Evolutionary conservation across 352 stramenopile species (phyloP).

Genomic region (Phytophthora cactorum): DNA sequence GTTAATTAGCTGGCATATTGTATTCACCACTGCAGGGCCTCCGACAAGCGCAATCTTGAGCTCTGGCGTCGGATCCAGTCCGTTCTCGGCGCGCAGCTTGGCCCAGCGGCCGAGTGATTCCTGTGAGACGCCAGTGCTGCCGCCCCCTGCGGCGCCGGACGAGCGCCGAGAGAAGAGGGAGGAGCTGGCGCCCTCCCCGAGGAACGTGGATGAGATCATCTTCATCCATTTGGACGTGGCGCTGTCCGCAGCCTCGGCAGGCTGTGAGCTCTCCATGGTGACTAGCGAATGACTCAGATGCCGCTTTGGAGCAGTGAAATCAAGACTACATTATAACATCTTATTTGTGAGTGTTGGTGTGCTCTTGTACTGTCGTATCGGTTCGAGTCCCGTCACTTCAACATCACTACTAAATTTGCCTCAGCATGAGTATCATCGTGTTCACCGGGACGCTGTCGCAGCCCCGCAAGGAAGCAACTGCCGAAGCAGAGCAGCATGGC

Average conservation of each 20-base stretch:
- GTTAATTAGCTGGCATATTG: background rate
- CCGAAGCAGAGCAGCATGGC: slow-evolving; percentile 42
- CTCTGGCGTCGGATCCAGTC: slow-evolving; percentile 54
- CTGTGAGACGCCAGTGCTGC: slow-evolving; percentile 9
- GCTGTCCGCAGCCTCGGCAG: slow-evolving; percentile 44
- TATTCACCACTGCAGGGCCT: slow-evolving; percentile 67
- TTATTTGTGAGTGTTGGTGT: slow-evolving; percentile 19
- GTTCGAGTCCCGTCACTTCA: slow-evolving; percentile 10
- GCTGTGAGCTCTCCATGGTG: slow-evolving; percentile 20
- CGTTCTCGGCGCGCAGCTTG: slow-evolving; percentile 36
- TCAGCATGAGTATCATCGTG: slow-evolving; percentile 36
- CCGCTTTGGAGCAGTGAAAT: background rate
- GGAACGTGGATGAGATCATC: slow-evolving; percentile 83
- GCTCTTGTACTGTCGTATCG: slow-evolving; percentile 6
- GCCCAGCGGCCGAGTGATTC: slow-evolving; percentile 18
- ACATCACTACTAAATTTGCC: slow-evolving; percentile 14
- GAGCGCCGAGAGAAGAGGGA: slow-evolving; percentile 52
- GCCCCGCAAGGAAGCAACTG: slow-evolving; percentile 46
- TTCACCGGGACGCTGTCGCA: slow-evolving; percentile 62
- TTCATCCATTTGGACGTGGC: slow-evolving; percentile 80
- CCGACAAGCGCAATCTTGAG: slow-evolving; percentile 88
- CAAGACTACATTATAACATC: background rate
- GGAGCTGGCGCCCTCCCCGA: slow-evolving; percentile 50
- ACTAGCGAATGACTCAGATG: background rate
- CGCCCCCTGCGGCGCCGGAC: slow-evolving; percentile 10